Base-by-base conservation (phyloP, 1,284 basidiomycete genomes). In the Microbotryum violaceum region DNA sequence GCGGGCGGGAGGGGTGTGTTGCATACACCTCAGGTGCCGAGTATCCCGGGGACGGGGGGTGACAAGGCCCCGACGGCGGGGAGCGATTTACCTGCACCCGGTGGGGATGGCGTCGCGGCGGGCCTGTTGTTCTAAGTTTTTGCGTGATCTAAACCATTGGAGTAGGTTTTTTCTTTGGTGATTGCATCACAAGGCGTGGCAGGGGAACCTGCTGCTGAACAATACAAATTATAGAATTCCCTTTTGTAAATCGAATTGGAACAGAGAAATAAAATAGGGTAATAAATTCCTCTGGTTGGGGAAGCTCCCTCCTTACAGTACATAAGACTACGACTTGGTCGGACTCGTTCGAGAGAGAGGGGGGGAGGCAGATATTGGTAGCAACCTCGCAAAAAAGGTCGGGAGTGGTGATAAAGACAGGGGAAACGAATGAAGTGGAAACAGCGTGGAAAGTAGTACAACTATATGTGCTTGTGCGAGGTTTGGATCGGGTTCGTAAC, bases 1-100 rank as follows among this genome's bases (percentile, higher is more conserved):
- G 66, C 63, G 18, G 64, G 69, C 18, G 71, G 71, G 14, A 50
- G 42, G 23, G 62, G 62, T 14, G 55, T 48, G 14, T 21, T 64
- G n/a, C 44, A 54, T 45, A 52, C 50, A 8, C 33, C 53, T 29
- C n/a, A 49, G 12, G 25, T 53, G 4, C n/a, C 27, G n/a, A 27
- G 25, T 25, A 53, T 25, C 3, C 37, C 37, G 12, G 37, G 37
- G 14, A 42, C 37, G 12, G 37, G 37, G 14, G 37, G 14, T 18
- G 20, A 33, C 14, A 25, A 25, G 12, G 33, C 51, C n/a, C 48
- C 21, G 5, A 33, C 8, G 3, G 29, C 27, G 12, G 51, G 51
- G 2, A 33, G 51, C 33, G 51, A 53, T 33, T 29, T 53, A 33
- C 27, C 14, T 23, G 20, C 20, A 25, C 51, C 51, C 20, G 29